Conservation (phyloP, 495 filamentous ascomycete species). For the Trichoderma erinaceum region DNA sequence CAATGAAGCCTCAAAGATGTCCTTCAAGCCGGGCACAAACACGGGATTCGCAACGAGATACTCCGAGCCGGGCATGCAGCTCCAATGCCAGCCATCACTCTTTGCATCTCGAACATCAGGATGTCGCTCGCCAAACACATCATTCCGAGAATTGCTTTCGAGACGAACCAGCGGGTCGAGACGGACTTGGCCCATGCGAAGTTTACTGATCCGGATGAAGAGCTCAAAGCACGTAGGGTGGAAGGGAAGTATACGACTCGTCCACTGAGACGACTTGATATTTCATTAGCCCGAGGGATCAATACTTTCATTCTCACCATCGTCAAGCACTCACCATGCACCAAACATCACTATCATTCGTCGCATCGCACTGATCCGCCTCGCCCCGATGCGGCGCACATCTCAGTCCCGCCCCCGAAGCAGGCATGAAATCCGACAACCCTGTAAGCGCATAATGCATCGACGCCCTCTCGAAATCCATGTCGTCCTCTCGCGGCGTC, state of each 20-base stretch:
- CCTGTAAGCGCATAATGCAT: not conserved
- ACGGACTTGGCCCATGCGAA: not conserved
- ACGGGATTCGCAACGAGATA: slow-evolving; percentile 2
- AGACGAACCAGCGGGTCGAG: not conserved
- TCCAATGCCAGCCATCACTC: not conserved
- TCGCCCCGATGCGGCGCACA: not conserved
- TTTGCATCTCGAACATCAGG: not conserved
- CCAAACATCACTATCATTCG: not conserved
- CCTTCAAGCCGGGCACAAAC: not conserved
- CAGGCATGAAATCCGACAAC: not conserved
- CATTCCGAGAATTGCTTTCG: not conserved
- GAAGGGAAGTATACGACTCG: not conserved
- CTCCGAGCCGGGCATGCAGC: not conserved
- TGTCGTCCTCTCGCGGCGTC: not conserved
- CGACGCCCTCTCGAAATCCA: not conserved
- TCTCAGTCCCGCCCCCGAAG: not conserved
- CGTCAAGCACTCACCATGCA: not conserved
- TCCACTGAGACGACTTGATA: not conserved
- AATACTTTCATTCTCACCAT: not conserved
- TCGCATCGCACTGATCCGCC: not conserved
- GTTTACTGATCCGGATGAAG: not conserved
- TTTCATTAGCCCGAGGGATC: not conserved
- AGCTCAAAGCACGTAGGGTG: not conserved
- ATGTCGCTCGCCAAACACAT: not conserved
- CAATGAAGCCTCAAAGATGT: not conserved